Base-by-base conservation (phyloP, 805 yeast species). In the Zygoascus flipseniorum region DNA sequence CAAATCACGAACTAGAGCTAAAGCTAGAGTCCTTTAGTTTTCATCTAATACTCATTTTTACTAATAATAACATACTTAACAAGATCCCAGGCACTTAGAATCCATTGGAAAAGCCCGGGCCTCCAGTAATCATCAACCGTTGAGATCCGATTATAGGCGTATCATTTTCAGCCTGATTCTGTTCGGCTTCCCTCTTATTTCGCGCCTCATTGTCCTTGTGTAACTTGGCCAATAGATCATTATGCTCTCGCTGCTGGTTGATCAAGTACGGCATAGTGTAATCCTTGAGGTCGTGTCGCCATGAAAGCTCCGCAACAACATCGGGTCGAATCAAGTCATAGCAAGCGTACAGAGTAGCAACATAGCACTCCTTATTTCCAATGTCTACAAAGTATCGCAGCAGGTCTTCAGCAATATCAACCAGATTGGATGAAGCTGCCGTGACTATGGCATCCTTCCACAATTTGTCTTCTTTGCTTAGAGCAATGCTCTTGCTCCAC, bases 401-500 rank as follows among this genome's bases (percentile, higher is more conserved):
- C 59, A 88, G 75, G 56, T 93, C 98, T 69, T 88, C 92, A 37
- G 95, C 90, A 65, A 92, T 85, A 67, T 86, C 89, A 10, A 80
- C 65, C 60, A 84, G 83, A 57, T 80, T 80, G 18, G 97, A 89
- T 54, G 82, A 72, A 16, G 96, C 82, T 23, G 96, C 97, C 9
- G 98, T 90, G 66, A 82, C 87, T 66, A 93, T 86, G 57, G 96
- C 90, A 69, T 90, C 97, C 54, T 85, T 76, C 98, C 97, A 93
- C 63, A 93, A 77, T 72, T 87, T 89, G 74, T 93, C 98, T 56
- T 85, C 79, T 76, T 93, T 93, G 65, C 89, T 79, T 57, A 93
- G 82, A 2, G 90, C 79, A 66, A 93, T 83, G 49, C 96, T 85
- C 77, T 90, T 92, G 68, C 73, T 77, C 85, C 89, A 93, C 70